phyloP scores from a whole-genome alignment of 495 filamentous ascomycete species.

The Lasiosphaeris hirsuta region DNA sequence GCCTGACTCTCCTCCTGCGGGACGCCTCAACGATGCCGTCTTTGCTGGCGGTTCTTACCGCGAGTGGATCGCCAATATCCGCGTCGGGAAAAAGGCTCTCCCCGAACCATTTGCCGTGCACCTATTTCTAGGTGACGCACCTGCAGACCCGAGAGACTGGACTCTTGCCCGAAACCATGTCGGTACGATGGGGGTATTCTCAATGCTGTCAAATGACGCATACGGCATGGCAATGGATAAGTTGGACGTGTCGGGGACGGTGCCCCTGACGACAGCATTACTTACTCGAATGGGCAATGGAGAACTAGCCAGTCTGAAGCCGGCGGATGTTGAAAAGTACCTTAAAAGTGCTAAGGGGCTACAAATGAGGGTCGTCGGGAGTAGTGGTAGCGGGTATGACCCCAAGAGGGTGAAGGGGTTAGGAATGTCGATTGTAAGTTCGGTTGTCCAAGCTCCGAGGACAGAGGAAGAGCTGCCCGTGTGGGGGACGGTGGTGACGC shows the following conservation, averaged over 20 bases:
- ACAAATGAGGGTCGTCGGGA: constrained; percentile 34
- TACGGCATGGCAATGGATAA: constrained; percentile 15
- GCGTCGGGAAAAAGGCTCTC: constrained; percentile 54
- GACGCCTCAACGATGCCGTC: constrained; percentile 10
- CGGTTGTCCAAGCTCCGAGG: constrained; percentile 35
- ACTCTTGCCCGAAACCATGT: constrained; percentile 43
- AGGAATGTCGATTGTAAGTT: constrained; percentile 38
- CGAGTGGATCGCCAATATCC: constrained; percentile 62
- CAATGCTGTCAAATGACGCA: constrained; percentile 9
- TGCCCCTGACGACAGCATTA: constrained; percentile 56
- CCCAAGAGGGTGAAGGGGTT: constrained; percentile 29
- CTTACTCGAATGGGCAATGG: constrained; percentile 37
- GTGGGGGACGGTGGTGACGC: constrained; percentile 37
- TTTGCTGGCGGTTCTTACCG: constrained; percentile 36
- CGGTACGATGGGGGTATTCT: constrained; percentile 55
- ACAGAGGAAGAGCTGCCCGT: constrained; percentile 39
- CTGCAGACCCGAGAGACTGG: constrained; percentile 41
- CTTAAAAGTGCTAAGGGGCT: constrained; percentile 39
- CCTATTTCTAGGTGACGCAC: constrained; percentile 55
- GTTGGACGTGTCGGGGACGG: constrained; percentile 45
- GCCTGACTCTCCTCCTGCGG: too few species aligned
- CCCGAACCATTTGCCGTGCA: constrained; percentile 54
- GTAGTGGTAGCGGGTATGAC: constrained; percentile 26
- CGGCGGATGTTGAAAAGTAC: constrained; percentile 40
- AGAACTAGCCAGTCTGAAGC: constrained; percentile 39